Evolutionary conservation across 768 basidiomycete genomes (phyloP), one percentile per base, ranked within the genome.

Genomic region (Rhodotorula toruloides): DNA sequence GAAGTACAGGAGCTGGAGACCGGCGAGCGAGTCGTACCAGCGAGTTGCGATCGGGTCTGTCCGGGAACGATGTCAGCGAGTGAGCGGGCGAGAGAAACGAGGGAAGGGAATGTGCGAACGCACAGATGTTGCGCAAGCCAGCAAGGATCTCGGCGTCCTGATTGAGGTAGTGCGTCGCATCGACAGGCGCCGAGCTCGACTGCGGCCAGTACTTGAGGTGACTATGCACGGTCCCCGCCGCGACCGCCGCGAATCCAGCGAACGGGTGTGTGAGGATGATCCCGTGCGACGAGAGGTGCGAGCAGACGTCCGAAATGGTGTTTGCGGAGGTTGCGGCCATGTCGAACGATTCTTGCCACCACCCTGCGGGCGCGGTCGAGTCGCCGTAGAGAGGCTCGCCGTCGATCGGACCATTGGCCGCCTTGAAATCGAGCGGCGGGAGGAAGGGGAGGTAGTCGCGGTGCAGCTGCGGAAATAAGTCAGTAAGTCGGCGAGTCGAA

Each of bases 391-490:
- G 44, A 34, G 70, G 70, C 39, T 71, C 70, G 31, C 70, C 70
- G 31, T 71, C 70, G 49, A 71, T 57, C 3, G 70, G 70, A 3
- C 70, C 70, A 22, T 61, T 34, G 8, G 49, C 36, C 4, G 70
- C 70, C 56, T 58, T 61, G 63, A 71, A 71, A 46, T 67, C 63
- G 22, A 36, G 37, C 10, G 65, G 62, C 17, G 70, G 70, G 31
- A 71, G 63, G 55, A 71, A 71, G 5, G 70, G 70, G 12, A 71
- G 59, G 59, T 71, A 71, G 47, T 71, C 70, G 44, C 70, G 70
- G 43, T 71, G 70, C 10, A 71, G 59, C 59, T 61, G 59, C 4
- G 40, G 47, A 2, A 16, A 44, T 2, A 3, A 40, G 25, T 54
- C 37, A 54, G 39, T n/a, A 3, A 11, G 32, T 4, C 36, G 27